Percentiles rank a stretch among this genome's conserved stretches.
These are phyloP conservation scores for Pseudocercospora crystallina DNA, from an alignment of 2,329 filamentous ascomycete species.

Conservation along the genomic window DNA sequence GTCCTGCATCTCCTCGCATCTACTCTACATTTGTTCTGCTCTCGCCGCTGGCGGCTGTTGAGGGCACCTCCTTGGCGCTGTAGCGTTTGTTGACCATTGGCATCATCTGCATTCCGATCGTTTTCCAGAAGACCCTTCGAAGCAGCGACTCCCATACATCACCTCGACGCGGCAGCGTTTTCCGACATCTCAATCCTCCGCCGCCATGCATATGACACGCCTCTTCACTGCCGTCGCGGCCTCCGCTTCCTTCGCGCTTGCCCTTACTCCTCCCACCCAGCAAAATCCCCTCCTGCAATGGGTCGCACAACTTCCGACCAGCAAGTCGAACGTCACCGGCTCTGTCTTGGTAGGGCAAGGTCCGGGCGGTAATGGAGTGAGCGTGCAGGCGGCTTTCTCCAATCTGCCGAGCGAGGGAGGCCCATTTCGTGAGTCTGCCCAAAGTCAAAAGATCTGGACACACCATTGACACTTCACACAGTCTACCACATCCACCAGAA, in stretches of 20 bases:
- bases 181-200: not conserved
- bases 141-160: not conserved
- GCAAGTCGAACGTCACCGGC: constrained; percentile 11
- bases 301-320: constrained; percentile 15
- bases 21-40: not conserved
- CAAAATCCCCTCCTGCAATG: constrained; percentile 10
- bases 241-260: not conserved
- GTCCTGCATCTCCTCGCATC: too few relatives aligned
- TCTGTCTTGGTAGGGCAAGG: constrained; percentile 15
- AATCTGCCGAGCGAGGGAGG: constrained; percentile 44
- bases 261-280: constrained; percentile 12
- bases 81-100: not conserved
- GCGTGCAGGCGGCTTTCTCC: constrained; percentile 41
- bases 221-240: not conserved
- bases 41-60: constrained; percentile 3
- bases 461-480: constrained; percentile 15
- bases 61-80: not conserved
- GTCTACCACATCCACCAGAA: constrained; percentile 49
- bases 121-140: not conserved
- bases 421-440: constrained; percentile 41
- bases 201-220: not conserved
- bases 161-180: not conserved
- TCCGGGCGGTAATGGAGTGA: constrained; percentile 38
- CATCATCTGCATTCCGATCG: constrained; percentile 2
- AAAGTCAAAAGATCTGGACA: not conserved